Base-by-base conservation (phyloP, 805 yeast genomes). In the Candida schatavii region DNA sequence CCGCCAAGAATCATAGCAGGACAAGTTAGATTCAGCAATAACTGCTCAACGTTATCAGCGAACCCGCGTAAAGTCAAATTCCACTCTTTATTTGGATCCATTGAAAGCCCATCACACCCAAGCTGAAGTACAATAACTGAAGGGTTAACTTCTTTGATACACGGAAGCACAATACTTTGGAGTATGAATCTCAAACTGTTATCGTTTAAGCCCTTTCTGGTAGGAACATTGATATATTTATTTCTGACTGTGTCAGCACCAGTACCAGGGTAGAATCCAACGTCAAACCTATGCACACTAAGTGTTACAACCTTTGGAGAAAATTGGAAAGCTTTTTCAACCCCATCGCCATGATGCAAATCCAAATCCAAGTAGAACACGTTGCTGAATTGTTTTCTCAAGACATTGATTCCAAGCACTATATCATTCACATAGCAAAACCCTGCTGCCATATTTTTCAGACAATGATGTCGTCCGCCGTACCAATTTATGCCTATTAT, bases 281-380 rank as follows among this genome's bases (percentile, higher is more conserved):
- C 41, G 42, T 81, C 91, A 46, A 60, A 68, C 23, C 85, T 54
- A 59, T 85, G 95, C 2, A 84, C 45, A 0, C 89, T 83, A 17
- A 82, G 64, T 0, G 86, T 81, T 39, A 75, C 57, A 0, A 85
- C 85, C 25, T 72, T 74, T 30, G 70, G 66, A 1, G 84, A 75
- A 45, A 62, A 70, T 46, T 68, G 61, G 59, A 83, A 85, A 0
- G 88, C 88, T 2, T 66, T 63, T 39, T 82, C 83, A 4, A 85
- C 91, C 0, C 89, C 95, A 57, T 85, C 90, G 0, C 91, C 90
- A 58, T 85, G 90, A 56, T 85, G 95, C 5, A 85, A 57, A 57
- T 85, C 95, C 5, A 85, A 59, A 57, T 85, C 95, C 3, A 85
- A 56, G 50, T 85, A 85, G 52, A 80, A 62, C 1, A 85, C 66